Percentiles rank a stretch among this genome's conserved stretches.
phyloP scores from a whole-genome alignment of 192 early-diverging fungal species.

The Phlyctochytrium planicorne region DNA sequence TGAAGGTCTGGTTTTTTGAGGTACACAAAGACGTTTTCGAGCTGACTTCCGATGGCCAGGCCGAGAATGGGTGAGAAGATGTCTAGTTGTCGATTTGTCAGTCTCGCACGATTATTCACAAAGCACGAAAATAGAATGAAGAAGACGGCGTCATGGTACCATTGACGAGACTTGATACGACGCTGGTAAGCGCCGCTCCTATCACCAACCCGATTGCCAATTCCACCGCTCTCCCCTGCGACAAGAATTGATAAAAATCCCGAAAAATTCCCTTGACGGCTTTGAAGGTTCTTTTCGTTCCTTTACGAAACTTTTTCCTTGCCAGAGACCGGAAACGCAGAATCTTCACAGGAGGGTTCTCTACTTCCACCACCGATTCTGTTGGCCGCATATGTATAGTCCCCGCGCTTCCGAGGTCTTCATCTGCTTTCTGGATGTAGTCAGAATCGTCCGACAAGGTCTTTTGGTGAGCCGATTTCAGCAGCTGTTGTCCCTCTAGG shows the following conservation, averaged over 20 bases:
- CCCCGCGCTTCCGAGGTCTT: too few relatives aligned
- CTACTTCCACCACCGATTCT: too few relatives aligned
- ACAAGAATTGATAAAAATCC: slow-evolving; percentile 19
- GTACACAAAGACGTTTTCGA: slow-evolving; percentile 24
- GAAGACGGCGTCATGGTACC: slow-evolving; percentile 18
- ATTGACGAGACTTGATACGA: slow-evolving; percentile 23
- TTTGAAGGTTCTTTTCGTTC: background rate
- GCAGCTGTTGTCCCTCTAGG: too few relatives aligned
- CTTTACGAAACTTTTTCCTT: background rate
- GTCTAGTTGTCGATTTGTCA: background rate
- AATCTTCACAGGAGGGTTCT: background rate
- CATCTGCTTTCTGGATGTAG: too few relatives aligned
- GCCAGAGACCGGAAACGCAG: background rate
- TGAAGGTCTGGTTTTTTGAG: slow-evolving; percentile 3
- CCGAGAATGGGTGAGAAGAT: slow-evolving; percentile 28
- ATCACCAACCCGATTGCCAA: slow-evolving; percentile 24
- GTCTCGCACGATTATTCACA: background rate
- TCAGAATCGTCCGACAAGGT: too few relatives aligned
- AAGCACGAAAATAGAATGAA: background rate
- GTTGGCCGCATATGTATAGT: too few relatives aligned
- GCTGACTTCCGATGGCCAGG: slow-evolving; percentile 24
- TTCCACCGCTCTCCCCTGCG: slow-evolving; percentile 17
- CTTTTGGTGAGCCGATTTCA: too few relatives aligned
- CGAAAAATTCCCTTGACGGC: slow-evolving; percentile 7
- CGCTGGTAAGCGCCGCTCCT: slow-evolving; percentile 24